These are phyloP conservation scores for Eucalyptus melliodora DNA, from an alignment of 345 rosid species.

Conservation along the genomic window DNA sequence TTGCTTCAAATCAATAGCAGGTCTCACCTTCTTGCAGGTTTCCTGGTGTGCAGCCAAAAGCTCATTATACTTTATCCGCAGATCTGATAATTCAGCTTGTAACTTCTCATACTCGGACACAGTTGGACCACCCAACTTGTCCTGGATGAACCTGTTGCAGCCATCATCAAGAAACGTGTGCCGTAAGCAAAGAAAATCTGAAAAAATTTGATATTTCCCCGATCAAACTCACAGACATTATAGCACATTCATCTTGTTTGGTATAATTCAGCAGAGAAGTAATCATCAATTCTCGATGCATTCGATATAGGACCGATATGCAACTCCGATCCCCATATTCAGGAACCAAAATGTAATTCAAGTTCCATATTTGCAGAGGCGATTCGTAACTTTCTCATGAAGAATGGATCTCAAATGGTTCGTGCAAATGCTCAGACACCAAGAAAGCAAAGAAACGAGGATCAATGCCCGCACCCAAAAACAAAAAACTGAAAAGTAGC, in stretches of 20 bases:
- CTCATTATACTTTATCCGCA: slow-evolving; percentile 57
- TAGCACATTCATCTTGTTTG: background rate
- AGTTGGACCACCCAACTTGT: slow-evolving; percentile 76
- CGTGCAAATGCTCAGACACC: background rate
- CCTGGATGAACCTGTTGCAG: slow-evolving; percentile 59
- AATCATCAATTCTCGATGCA: background rate
- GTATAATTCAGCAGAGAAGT: background rate
- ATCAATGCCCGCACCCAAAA: background rate
- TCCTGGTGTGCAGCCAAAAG: slow-evolving; percentile 61
- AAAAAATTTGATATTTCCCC: background rate
- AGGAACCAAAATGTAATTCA: background rate
- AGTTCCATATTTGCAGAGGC: background rate
- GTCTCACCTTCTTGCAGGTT: slow-evolving; percentile 51
- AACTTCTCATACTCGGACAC: slow-evolving; percentile 70
- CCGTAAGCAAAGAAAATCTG: background rate
- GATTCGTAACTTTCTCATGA: background rate
- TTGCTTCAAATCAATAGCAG: background rate
- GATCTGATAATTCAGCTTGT: slow-evolving; percentile 66
- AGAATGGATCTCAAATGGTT: background rate
- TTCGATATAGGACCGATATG: background rate
- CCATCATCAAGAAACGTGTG: background rate
- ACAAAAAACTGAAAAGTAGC: background rate
- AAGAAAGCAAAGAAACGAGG: background rate
- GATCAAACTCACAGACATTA: background rate
- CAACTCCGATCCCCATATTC: background rate